phyloP scores from a whole-genome alignment of 768 basidiomycete species.

The Psilocybe tampanensis region DNA sequence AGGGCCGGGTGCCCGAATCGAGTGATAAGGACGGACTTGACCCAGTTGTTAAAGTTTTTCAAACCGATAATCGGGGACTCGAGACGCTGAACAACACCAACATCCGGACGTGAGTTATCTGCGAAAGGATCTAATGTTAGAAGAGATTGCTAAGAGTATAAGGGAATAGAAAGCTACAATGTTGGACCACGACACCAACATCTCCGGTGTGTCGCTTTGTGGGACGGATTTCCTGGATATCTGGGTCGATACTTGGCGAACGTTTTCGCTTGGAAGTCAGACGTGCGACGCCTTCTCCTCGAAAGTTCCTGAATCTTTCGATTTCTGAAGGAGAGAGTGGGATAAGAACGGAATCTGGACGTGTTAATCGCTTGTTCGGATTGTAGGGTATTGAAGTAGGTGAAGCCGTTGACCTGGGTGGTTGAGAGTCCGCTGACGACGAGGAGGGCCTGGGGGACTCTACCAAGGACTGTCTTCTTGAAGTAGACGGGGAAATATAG shows the following conservation, averaged over 20 bases:
- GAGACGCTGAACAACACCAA: conserved; percentile 80
- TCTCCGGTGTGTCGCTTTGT: conserved; percentile 65
- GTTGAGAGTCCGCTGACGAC: conserved; percentile 33
- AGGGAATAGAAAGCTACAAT: conserved; percentile 63
- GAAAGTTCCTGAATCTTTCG: conserved; percentile 56
- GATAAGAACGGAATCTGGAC: conserved; percentile 60
- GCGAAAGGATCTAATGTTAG: conserved; percentile 3
- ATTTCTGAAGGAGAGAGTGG: conserved; percentile 69
- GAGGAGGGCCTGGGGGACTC: conserved; percentile 38
- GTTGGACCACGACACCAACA: conserved; percentile 71
- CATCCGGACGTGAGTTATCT: conserved; percentile 95
- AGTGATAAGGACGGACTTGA: conserved; percentile 95
- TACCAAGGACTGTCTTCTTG: conserved; percentile 14
- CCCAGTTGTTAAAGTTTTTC: conserved; percentile 99
- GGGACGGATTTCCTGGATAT: conserved; percentile 34
- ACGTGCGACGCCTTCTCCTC: conserved; percentile 56
- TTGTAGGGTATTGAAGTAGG: conserved; percentile 57
- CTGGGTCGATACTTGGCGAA: conserved; percentile 38
- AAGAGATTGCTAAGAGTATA: conserved; percentile 1
- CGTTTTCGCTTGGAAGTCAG: conserved; percentile 57
- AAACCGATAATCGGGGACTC: conserved; percentile 96
- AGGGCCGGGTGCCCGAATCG: conserved; percentile 82
- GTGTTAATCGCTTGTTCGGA: conserved; percentile 62
- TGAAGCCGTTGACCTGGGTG: conserved; percentile 26
- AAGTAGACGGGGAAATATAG: conserved; percentile 26